Base-by-base conservation (phyloP, 495 filamentous ascomycete genomes). In the Lasiosphaeria ovina region DNA sequence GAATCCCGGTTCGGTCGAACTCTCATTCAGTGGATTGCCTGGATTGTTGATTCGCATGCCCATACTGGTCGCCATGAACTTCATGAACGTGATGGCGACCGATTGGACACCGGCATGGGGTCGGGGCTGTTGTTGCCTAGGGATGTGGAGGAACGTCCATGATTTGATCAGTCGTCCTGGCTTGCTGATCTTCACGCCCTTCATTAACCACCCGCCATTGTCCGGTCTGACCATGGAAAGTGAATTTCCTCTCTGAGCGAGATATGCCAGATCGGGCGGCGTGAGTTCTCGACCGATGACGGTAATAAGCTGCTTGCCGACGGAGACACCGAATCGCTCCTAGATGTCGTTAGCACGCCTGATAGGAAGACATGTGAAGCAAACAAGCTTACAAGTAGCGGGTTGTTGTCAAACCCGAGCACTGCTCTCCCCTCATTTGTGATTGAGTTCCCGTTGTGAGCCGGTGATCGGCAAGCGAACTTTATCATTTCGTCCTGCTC, bases 401-500 rank as follows among this genome's bases (percentile, higher is more conserved):
- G 31, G 47, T 74, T 77, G 8, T 63, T 58, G 42, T 81, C 76
- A 14, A 78, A 65, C 16, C 62, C 69, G 10, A 78, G 65, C 16
- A 69, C 56, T n/a, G 66, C 9, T 51, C 72, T 77, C 17, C 85
- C 90, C 8, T 79, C 73, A 1, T 66, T 77, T 2, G 82, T 75
- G 65, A 96, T 88, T 0, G 86, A 88, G 16, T 74, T 58, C 0
- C 87, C 89, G 64, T 95, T 95, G 40, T 79, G 73, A 0, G 72
- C 77, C 0, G 91, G 89, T 9, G 72, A 71, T 11, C 89, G 81
- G 38, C 87, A 88, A 1, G 91, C 86, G 68, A 92, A 90, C 2
- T 65, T 67, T 24, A 91, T 80, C 88, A 93, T 93, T 0, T 70
- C 54, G 0, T 77, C 69, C 0, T 85, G 88, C 64, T 91, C 89